A percentile compares a stretch with the other conserved stretches of the same genome.
These are phyloP conservation scores for Chlorella sorokiniana DNA, from an alignment of 139 green algal species.

Conservation along the genomic window DNA sequence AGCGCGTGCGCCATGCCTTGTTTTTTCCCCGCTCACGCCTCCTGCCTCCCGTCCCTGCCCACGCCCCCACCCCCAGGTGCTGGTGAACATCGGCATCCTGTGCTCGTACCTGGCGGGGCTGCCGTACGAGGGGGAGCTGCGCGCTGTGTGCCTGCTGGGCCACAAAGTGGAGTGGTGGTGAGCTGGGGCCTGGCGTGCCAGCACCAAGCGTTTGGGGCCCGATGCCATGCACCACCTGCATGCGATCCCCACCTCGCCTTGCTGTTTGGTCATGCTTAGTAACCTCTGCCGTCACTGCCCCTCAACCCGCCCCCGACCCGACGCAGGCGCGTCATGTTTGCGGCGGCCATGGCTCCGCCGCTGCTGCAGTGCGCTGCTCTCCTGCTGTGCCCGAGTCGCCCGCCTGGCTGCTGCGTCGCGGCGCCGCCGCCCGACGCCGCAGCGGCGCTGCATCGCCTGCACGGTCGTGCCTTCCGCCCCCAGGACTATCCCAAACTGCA, in stretches of 20 bases:
- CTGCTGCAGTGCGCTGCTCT: slow-evolving; percentile 60
- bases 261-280: not conserved
- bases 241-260: not conserved
- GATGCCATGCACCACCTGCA: not conserved
- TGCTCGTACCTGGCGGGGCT: slow-evolving; percentile 56
- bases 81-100: slow-evolving; percentile 80
- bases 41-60: too few species aligned
- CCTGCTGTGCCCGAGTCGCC: slow-evolving; percentile 66
- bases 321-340: slow-evolving; percentile 69
- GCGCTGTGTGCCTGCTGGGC: slow-evolving; percentile 34
- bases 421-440: slow-evolving; percentile 35
- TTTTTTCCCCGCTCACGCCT: too few species aligned
- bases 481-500: slow-evolving; percentile 17
- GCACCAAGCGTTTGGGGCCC: not conserved
- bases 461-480: slow-evolving; percentile 7
- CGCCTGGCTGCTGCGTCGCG: slow-evolving; percentile 63
- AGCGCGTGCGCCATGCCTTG: too few species aligned
- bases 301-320: not conserved
- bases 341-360: slow-evolving; percentile 47
- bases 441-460: slow-evolving; percentile 13
- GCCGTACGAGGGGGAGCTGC: slow-evolving; percentile 53
- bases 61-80: slow-evolving; percentile 32
- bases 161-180: slow-evolving; percentile 37
- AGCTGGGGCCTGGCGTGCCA: slow-evolving; percentile 11
- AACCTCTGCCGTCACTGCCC: not conserved